A percentile compares a stretch with the other conserved stretches of the same genome.
Evolutionary conservation across 2,329 filamentous ascomycete genomes (phyloP).

Genomic region (Penicillium sp.): DNA sequence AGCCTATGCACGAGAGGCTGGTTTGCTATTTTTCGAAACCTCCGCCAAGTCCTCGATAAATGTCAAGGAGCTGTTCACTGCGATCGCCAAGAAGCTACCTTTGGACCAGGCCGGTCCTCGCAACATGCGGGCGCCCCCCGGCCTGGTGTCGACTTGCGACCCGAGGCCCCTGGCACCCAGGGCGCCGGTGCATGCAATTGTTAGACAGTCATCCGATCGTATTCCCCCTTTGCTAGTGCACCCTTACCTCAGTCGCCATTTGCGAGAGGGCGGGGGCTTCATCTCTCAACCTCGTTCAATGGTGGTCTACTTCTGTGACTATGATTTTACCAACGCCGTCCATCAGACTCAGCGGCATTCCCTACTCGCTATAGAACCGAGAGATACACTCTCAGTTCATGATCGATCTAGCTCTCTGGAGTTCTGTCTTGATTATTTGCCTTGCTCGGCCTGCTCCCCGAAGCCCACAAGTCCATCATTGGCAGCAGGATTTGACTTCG

Average conservation of each 20-base stretch:
- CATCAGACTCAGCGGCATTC: background rate
- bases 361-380: slow-evolving; percentile 10
- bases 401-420: slow-evolving; percentile 17
- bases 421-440: slow-evolving; percentile 21
- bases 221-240: background rate
- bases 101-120: slow-evolving; percentile 93
- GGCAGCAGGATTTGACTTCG: slow-evolving; percentile 16
- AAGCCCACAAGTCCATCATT: slow-evolving; percentile 13
- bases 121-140: slow-evolving; percentile 67
- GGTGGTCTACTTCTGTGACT: slow-evolving; percentile 12
- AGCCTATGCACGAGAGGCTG: slow-evolving; percentile 89
- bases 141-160: slow-evolving; percentile 64
- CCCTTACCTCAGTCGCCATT: background rate
- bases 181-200: slow-evolving; percentile 61
- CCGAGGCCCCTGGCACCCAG: slow-evolving; percentile 59
- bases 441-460: slow-evolving; percentile 14
- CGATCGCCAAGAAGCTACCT: slow-evolving; percentile 95
- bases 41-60: slow-evolving; percentile 97
- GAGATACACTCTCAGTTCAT: slow-evolving; percentile 15
- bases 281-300: background rate
- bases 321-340: slow-evolving; percentile 10
- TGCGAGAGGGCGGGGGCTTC: slow-evolving; percentile 1
- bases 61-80: slow-evolving; percentile 90
- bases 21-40: slow-evolving; percentile 95
- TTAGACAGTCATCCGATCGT: slow-evolving; percentile 39